Evolutionary conservation across 305 asterid species (phyloP).

Genomic region (Fraxinus greggii): DNA sequence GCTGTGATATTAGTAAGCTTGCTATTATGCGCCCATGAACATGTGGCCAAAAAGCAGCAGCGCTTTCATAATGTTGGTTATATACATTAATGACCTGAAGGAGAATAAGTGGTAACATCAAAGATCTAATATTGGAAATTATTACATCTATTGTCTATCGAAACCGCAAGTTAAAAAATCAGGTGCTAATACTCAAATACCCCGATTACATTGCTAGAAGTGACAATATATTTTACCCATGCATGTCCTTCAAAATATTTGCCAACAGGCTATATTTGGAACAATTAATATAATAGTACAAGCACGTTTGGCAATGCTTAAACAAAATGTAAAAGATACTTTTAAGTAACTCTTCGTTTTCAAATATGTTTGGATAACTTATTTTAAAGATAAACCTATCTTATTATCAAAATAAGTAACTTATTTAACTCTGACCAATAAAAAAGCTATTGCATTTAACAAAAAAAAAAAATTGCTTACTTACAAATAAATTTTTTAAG

Average conservation of each 20-base stretch:
- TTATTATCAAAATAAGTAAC: background rate
- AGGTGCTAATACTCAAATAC: background rate
- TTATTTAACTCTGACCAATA: background rate
- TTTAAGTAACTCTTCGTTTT: background rate
- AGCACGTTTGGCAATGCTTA: background rate
- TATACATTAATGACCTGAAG: constrained; percentile 82
- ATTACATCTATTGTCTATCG: background rate
- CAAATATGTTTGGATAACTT: background rate
- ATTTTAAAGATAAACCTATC: background rate
- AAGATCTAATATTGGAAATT: background rate
- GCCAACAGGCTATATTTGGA: background rate
- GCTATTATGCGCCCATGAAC: constrained; percentile 89
- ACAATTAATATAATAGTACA: background rate
- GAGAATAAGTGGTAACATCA: constrained; percentile 10
- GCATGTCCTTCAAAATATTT: background rate
- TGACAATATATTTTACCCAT: background rate
- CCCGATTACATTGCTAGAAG: background rate
- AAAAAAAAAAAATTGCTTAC: background rate
- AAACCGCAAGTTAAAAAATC: background rate
- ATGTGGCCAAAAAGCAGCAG: constrained; percentile 97
- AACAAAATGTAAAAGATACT: background rate
- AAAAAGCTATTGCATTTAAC: background rate
- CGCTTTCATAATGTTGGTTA: constrained; percentile 82
- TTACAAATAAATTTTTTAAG: background rate
- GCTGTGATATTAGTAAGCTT: constrained; percentile 81